Evolutionary conservation across 768 basidiomycete genomes (phyloP), one percentile per base, ranked within the genome.

Genomic region (Solioccasus polychromus): DNA sequence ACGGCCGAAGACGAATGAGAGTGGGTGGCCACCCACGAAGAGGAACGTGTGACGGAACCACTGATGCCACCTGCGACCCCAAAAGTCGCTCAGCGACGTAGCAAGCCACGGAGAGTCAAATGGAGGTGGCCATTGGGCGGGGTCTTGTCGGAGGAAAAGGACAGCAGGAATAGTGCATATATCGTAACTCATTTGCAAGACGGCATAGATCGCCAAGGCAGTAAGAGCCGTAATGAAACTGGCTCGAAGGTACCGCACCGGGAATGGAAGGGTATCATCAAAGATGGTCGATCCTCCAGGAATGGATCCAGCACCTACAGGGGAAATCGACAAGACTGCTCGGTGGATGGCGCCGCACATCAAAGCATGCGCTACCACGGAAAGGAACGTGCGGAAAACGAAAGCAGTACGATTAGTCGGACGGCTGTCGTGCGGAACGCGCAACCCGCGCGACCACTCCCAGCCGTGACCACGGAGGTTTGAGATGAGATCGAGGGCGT

Each of bases 381-480:
- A 70, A 14, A 51, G 9, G 7, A 71, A 38, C 0, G 75, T 71
- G 7, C 62, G 48, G 15, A 61, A 39, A 3, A 68, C 34, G 55
- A 80, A 83, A 12, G 60, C 50, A 1, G 47, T 15, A 8, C 59
- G 68, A 18, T 74, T 70, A 1, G 57, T 48, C 2, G 72, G 68
- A 17, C 76, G 73, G 9, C 66, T 71, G 50, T 77, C 74, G 5
- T 45, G 60, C 5, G 68, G 61, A 20, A 64, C 28, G 37, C 57
- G 42, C 9, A 58, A 12, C 20, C 54, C 49, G 23, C 61, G 52
- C 2, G 80, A 78, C 76, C 80, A 83, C 34, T 75, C 65, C 83
- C 83, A 85, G 12, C 79, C 81, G 36, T 69, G 56, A 7, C 83
- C 84, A 15, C 84, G 79, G 12, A 78, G 52, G 48, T 74, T 80